Evolutionary conservation across 2,329 filamentous ascomycete genomes (phyloP), one percentile per base, ranked within the genome.

Genomic region (Stagonosporopsis vannaccii): DNA sequence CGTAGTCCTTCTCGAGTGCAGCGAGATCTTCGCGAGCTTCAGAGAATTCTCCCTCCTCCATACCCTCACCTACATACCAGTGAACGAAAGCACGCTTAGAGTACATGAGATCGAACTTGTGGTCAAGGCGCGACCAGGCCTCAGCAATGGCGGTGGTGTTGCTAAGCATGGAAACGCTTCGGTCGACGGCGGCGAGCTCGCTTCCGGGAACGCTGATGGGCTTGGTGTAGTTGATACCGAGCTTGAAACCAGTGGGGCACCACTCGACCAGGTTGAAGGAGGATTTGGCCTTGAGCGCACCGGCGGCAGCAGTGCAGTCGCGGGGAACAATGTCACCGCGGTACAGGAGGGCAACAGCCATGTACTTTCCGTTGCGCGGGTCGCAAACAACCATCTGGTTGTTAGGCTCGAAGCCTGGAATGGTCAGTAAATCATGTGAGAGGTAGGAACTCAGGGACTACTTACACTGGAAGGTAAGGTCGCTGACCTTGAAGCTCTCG

Each of bases 121-220:
- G 81, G 78, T 89, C 87, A 44, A 90, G 83, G 62, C 87, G 85
- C 58, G 86, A 88, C 87, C 87, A 90, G 49, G 88, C 87, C 78
- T 90, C 87, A 58, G 87, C 85, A 65, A 90, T 90, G 72, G 87
- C 87, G 23, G 87, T 90, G 55, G 87, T 90, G 83, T 90, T 90
- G 81, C 86, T 89, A 69, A 90, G 81, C 87, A 90, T 90, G 60
- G 86, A 86, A 67, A 98, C 94, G 81, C 94, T 94, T 75, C 95
- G 94, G 87, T 95, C 91, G 79, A 98, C 94, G 84, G 96, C 93
- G 80, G 95, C 94, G 62, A 98, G 88, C 78, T 98, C 95, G 75
- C 94, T 94, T 80, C 97, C 96, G 72, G 92, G 95, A 56, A 97
- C 93, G 82, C 91, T 90, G 83, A 96, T 88, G 68, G 94, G 95